Evolutionary conservation across 345 rosid species (phyloP), one percentile per base, ranked within the genome.

Genomic region (Populus pruinosa): DNA sequence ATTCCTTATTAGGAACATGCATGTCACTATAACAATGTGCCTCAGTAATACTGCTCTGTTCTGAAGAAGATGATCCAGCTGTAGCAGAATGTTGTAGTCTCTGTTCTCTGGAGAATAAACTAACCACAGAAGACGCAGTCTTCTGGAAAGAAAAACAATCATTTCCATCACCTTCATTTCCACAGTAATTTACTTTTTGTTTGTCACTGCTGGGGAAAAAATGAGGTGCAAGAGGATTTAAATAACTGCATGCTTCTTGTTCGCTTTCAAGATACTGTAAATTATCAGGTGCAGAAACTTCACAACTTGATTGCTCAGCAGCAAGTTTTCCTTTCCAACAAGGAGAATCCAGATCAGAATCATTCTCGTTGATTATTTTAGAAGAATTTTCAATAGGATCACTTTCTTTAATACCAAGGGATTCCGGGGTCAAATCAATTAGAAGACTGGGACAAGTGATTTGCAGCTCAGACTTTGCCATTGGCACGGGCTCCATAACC

Each of bases 321-420:
- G 64, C 70, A 50, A 33, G 73, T 25, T 70, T 83, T 78, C 96
- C 92, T 81, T 67, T 83, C 93, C 92, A 91, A 80, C 93, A 90
- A 62, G 96, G 92, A 72, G 91, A 84, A 83, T 91, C 96, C 72
- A 87, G 81, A 70, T 89, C 94, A 68, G 86, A 81, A 70, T 88
- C 89, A 49, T 79, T 81, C 68, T 77, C 67, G 1, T 78, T 85
- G 53, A 70, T 43, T 5, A 29, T 56, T 39, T 47, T 35, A 47
- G 73, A 78, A 44, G 84, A 73, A 66, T 70, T 69, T 67, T 79
- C 83, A 77, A 76, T 62, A 68, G 49, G 31, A 53, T 61, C 67
- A 31, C 68, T 53, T 35, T 82, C 82, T 69, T 72, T 70, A 43
- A 75, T 71, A 79, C 69, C 80, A 59, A 71, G 75, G 18, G 47